Conservation (phyloP, 2,329 filamentous ascomycete genomes). For the Rasamsonia emersonii region DNA sequence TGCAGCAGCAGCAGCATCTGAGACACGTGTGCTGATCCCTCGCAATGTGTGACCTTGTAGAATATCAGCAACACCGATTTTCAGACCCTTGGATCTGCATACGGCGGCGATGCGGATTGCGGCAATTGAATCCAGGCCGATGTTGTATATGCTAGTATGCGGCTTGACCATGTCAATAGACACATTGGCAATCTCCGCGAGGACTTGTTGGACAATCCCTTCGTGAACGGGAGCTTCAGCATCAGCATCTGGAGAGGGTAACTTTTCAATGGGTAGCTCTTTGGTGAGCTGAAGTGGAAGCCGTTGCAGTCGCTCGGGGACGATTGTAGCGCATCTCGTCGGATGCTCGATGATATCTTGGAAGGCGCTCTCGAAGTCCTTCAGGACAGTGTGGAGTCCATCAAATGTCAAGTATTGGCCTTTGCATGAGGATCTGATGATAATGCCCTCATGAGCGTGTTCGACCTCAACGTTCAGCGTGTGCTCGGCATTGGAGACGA, state of each 20-base stretch:
- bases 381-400: constrained; percentile 12
- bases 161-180: constrained; percentile 14
- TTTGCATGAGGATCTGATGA: constrained; percentile 15
- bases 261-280: not conserved
- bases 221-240: constrained; percentile 11
- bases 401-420: constrained; percentile 14
- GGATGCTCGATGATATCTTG: constrained; percentile 21
- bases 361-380: constrained; percentile 14
- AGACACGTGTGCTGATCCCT: constrained; percentile 19
- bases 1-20: constrained; percentile 5
- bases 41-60: constrained; percentile 22
- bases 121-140: constrained; percentile 24
- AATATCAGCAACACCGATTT: constrained; percentile 22
- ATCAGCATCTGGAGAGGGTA: not conserved
- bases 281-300: constrained; percentile 13
- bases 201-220: constrained; percentile 12
- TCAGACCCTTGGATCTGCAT: constrained; percentile 19
- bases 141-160: constrained; percentile 21
- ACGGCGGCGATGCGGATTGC: constrained; percentile 22
- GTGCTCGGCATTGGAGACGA: constrained; percentile 18
- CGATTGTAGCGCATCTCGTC: constrained; percentile 14
- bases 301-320: constrained; percentile 15
- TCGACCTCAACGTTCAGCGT: constrained; percentile 24
- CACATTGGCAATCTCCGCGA: constrained; percentile 16
- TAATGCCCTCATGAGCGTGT: constrained; percentile 15